Evolutionary conservation across 2,329 filamentous ascomycete genomes (phyloP).

Genomic region (Neopestalotiopsis rosae): DNA sequence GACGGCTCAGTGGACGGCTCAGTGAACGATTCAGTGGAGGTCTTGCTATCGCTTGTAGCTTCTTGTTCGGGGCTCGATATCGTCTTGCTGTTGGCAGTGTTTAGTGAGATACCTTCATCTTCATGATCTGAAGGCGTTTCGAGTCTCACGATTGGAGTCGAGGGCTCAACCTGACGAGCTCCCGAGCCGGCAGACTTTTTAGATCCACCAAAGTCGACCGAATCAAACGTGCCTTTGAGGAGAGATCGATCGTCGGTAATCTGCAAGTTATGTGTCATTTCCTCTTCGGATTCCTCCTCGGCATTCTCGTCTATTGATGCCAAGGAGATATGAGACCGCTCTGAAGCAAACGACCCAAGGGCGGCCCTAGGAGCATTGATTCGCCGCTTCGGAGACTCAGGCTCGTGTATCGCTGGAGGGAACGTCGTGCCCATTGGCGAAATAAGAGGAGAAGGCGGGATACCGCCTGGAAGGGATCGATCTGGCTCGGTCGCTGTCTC

Average conservation of each 20-base stretch:
- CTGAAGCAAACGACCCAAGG: slow-evolving; percentile 15
- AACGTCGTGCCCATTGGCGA: not conserved
- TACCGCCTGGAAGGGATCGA: slow-evolving; percentile 27
- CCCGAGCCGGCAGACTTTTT: not conserved
- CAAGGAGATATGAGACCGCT: slow-evolving; percentile 17
- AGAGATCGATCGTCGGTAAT: not conserved
- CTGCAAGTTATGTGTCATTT: not conserved
- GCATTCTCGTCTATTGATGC: slow-evolving; percentile 18
- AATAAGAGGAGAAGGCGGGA: slow-evolving; percentile 27
- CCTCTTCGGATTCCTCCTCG: slow-evolving; percentile 14
- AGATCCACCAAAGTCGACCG: slow-evolving; percentile 9
- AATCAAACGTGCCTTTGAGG: not conserved
- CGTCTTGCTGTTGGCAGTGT: slow-evolving; percentile 11
- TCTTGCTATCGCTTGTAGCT: slow-evolving; percentile 23
- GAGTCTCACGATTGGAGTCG: slow-evolving; percentile 2
- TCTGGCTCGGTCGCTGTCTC: slow-evolving; percentile 34
- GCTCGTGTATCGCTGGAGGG: slow-evolving; percentile 6
- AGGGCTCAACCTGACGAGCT: not conserved
- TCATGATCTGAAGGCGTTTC: slow-evolving; percentile 17
- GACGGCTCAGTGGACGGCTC: slow-evolving; percentile 1
- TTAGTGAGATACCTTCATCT: slow-evolving; percentile 19
- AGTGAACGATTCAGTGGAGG: slow-evolving; percentile 20
- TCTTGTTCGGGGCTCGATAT: slow-evolving; percentile 17
- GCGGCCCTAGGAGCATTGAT: slow-evolving; percentile 6
- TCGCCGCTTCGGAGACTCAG: not conserved